phyloP scores from a whole-genome alignment of 106 monocot species.

The Acanthochlamys bracteata region DNA sequence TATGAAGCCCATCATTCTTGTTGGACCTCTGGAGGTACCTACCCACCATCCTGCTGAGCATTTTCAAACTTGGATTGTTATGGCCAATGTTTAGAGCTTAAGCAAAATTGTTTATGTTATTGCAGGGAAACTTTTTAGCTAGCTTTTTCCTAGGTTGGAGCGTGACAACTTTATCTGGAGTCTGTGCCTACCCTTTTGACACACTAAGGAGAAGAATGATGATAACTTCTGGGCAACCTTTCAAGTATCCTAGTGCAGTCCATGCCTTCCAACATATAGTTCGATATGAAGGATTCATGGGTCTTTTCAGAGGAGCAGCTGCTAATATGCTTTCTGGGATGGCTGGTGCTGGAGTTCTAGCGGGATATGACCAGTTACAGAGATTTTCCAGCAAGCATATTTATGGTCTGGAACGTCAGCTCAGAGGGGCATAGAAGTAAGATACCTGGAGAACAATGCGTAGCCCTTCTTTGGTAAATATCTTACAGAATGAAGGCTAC shows the following conservation, averaged over 20 bases:
- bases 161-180: slow-evolving; percentile 65
- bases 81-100: neutral
- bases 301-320: slow-evolving; percentile 62
- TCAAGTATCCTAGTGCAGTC: slow-evolving; percentile 46
- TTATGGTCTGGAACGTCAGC: slow-evolving; percentile 21
- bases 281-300: slow-evolving; percentile 43
- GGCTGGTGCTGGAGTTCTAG: slow-evolving; percentile 85
- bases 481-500: neutral
- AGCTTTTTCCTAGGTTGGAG: slow-evolving; percentile 75
- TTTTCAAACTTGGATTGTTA: neutral
- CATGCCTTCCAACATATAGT: slow-evolving; percentile 65
- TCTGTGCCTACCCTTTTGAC: slow-evolving; percentile 90
- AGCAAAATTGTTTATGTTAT: neutral
- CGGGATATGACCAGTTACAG: slow-evolving; percentile 76
- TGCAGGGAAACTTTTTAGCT: slow-evolving; percentile 79
- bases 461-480: neutral
- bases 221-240: slow-evolving; percentile 70
- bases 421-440: slow-evolving; percentile 8
- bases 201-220: slow-evolving; percentile 93
- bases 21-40: slow-evolving; percentile 76
- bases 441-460: neutral
- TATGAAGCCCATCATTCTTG: slow-evolving; percentile 72
- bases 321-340: slow-evolving; percentile 94
- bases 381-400: slow-evolving; percentile 29
- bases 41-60: neutral